A percentile compares a stretch with the other conserved stretches of the same genome.
Evolutionary conservation across 768 basidiomycete species (phyloP).

Genomic region (Pulveroboletus sp.): DNA sequence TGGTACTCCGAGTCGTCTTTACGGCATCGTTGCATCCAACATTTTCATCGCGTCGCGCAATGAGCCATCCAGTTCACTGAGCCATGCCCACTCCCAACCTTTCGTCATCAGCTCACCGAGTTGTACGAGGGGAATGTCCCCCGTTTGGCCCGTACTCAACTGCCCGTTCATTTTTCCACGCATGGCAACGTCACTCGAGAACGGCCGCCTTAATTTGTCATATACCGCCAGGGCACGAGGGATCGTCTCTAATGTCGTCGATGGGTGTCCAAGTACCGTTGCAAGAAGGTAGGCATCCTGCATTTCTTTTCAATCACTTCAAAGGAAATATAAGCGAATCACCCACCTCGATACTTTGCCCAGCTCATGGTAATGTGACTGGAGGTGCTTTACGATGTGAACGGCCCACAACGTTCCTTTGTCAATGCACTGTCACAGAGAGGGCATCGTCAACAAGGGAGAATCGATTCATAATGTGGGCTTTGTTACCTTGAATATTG

Average conservation of each 20-base stretch:
- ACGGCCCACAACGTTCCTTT: constrained; percentile 61
- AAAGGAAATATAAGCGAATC: neutral
- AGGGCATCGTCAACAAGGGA: constrained; percentile 1
- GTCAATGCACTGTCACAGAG: constrained; percentile 45
- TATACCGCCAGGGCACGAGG: constrained; percentile 43
- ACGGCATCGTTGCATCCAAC: constrained; percentile 4
- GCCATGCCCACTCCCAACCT: constrained; percentile 57
- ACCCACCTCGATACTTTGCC: constrained; percentile 42
- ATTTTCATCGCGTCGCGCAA: constrained; percentile 17
- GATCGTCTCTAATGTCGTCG: constrained; percentile 33
- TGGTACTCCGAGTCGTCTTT: neutral
- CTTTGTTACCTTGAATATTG: constrained; percentile 48
- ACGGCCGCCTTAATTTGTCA: constrained; percentile 49
- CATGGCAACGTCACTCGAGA: constrained; percentile 35
- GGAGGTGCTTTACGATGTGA: constrained; percentile 52
- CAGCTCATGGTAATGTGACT: constrained; percentile 48
- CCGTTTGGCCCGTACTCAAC: constrained; percentile 13
- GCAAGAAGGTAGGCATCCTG: constrained; percentile 39
- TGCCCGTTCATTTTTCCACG: constrained; percentile 20
- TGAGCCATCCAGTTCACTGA: constrained; percentile 19
- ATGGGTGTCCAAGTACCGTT: constrained; percentile 42
- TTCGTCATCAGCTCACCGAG: constrained; percentile 42
- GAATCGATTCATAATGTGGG: neutral
- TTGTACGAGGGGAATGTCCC: constrained; percentile 31
- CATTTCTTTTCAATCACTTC: neutral